Percentiles rank a stretch among this genome's conserved stretches.
Conservation (phyloP, 108 stramenopile species). For the Skeletonema costatum region DNA sequence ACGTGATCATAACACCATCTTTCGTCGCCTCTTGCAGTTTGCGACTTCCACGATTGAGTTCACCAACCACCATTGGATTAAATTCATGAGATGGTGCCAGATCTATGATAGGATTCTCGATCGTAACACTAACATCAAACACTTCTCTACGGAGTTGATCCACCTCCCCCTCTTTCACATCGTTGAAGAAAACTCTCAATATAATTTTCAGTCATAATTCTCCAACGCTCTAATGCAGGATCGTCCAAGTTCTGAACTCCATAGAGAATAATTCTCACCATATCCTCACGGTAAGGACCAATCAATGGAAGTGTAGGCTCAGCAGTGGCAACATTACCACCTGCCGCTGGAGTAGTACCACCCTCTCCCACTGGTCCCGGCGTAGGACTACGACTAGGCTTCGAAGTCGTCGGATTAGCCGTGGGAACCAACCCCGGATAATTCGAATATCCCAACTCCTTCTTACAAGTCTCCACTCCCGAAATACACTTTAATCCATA, state of each 20-base stretch:
- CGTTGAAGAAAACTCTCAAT: conserved; percentile 47
- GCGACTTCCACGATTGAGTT: conserved; percentile 15
- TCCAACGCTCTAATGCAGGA: conserved; percentile 30
- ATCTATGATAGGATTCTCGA: conserved; percentile 12
- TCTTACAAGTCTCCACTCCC: conserved; percentile 38
- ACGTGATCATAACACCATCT: conserved; percentile 32
- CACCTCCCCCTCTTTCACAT: neutral
- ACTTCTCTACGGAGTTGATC: conserved; percentile 24
- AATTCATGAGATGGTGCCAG: conserved; percentile 30
- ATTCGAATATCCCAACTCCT: conserved; percentile 20
- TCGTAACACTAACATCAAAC: conserved; percentile 28
- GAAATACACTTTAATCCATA: conserved; percentile 40
- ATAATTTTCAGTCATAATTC: conserved; percentile 20
- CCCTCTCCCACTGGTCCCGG: neutral
- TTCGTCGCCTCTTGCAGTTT: neutral
- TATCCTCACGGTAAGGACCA: conserved; percentile 37
- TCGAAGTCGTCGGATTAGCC: neutral
- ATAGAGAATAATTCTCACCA: conserved; percentile 48
- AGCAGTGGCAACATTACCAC: neutral
- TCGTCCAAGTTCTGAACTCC: conserved; percentile 19
- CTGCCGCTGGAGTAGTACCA: neutral
- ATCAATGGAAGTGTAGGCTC: conserved; percentile 14
- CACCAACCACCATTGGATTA: conserved; percentile 21
- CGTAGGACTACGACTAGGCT: neutral
- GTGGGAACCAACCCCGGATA: neutral